Conservation (phyloP, 2,329 filamentous ascomycete genomes). For the Chaetomiaceae sp. region DNA sequence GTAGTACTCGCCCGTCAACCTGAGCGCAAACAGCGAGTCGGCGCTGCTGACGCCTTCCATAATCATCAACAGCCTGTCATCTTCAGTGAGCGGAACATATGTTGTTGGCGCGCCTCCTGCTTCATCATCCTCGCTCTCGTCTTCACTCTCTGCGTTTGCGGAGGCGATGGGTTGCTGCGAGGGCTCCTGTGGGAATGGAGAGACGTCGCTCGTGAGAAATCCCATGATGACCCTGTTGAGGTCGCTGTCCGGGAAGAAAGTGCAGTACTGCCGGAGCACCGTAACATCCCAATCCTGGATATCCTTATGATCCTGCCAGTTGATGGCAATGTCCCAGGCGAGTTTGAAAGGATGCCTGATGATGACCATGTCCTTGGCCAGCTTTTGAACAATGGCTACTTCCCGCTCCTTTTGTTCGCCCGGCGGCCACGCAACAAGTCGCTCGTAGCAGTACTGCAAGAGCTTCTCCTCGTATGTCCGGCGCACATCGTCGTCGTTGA, state of each 20-base stretch:
- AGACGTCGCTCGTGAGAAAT: conserved; percentile 77
- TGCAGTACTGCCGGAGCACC: conserved; percentile 74
- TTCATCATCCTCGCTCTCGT: conserved; percentile 56
- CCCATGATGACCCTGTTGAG: conserved; percentile 76
- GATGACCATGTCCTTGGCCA: conserved; percentile 90
- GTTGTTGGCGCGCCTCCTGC: conserved; percentile 52
- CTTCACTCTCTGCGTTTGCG: conserved; percentile 39
- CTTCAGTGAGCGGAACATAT: conserved; percentile 60
- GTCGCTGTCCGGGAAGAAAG: conserved; percentile 79
- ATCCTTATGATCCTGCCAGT: conserved; percentile 78
- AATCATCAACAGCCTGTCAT: conserved; percentile 79
- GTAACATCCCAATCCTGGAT: conserved; percentile 73
- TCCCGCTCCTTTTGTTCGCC: conserved; percentile 65
- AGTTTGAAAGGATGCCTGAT: conserved; percentile 87
- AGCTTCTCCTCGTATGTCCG: conserved; percentile 88
- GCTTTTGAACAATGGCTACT: conserved; percentile 65
- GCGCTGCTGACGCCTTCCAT: conserved; percentile 63
- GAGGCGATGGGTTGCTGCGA: conserved; percentile 19
- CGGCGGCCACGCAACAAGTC: conserved; percentile 62
- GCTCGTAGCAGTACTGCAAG: conserved; percentile 73
- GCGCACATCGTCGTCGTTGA: conserved; percentile 76
- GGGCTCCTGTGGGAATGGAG: conserved; percentile 61
- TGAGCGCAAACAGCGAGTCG: conserved; percentile 75
- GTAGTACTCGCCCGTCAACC: conserved; percentile 80
- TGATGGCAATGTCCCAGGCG: conserved; percentile 86